phyloP scores from a whole-genome alignment of 306 rosid genomes.

The Vachellia collinsii region DNA sequence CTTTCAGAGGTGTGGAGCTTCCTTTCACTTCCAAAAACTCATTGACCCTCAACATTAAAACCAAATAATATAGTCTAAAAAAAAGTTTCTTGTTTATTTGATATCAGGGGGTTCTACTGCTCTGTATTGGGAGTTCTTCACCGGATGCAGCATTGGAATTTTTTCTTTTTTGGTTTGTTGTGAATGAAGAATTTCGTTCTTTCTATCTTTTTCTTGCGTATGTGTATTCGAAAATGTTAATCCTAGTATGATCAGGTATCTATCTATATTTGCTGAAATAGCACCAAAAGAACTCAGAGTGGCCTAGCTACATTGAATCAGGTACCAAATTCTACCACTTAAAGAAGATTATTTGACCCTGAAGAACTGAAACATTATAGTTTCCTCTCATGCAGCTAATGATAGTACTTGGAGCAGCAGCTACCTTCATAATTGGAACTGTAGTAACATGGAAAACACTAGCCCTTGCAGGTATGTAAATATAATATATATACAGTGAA shows the following conservation, averaged over 20 bases:
- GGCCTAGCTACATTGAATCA: conserved; percentile 22
- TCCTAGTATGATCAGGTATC: neutral
- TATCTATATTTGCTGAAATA: conserved; percentile 21
- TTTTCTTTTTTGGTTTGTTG: conserved; percentile 19
- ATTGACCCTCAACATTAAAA: neutral
- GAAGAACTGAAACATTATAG: neutral
- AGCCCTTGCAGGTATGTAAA: neutral
- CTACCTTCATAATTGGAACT: conserved; percentile 14
- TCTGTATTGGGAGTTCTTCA: conserved; percentile 4
- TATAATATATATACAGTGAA: neutral
- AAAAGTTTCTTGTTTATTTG: neutral
- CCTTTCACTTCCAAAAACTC: neutral
- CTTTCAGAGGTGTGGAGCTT: conserved; percentile 10
- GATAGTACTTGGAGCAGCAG: conserved; percentile 10
- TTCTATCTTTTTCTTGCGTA: neutral
- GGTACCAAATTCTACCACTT: neutral
- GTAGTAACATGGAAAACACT: conserved; percentile 13
- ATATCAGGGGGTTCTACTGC: neutral
- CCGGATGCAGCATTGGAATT: conserved; percentile 11
- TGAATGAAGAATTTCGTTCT: neutral
- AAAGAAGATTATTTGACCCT: neutral
- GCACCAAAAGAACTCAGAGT: conserved; percentile 18
- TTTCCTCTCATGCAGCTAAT: conserved; percentile 9
- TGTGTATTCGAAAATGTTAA: neutral
- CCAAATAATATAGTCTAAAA: neutral